Evolutionary conservation across 2,329 filamentous ascomycete species (phyloP), one percentile per base, ranked within the genome.

Genomic region (Drechslerella dactyloides): DNA sequence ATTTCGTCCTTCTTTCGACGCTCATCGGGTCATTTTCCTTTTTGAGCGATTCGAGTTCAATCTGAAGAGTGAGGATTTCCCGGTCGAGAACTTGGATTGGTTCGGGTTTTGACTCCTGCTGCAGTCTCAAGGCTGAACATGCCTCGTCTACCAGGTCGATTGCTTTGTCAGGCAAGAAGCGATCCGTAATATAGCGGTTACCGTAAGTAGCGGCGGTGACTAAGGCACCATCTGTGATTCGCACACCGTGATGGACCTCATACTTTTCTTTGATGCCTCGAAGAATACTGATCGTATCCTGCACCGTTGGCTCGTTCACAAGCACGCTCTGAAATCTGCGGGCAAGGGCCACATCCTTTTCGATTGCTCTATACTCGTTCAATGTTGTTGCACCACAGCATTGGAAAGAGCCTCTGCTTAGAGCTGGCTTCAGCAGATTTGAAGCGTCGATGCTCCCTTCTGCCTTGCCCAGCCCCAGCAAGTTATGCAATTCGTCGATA

Each of bases 131-230:
- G 21, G 92, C 91, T 70, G 90, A 96, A 0, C 93, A 93, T 8
- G 94, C 94, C 81, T 97, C 94, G 75, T 97, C 94, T 79, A 99
- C 94, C 15, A 97, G 81, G 79, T 97, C 94, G 74, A 99, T 97
- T 1, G 94, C 94, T 79, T 97, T 97, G 80, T 99, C 94, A 0
- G 94, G 94, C 0, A 97, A 83, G 80, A 96, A 97, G 1, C 94
- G 89, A 78, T 97, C 93, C 13, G 93, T 97, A 75, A 99, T 94
- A 79, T 97, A 99, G 57, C 94, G 89, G 77, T 97, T 97, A 74
- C 90, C 94, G 78, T 96, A 90, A 0, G 91, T 90, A 1, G 93
- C 93, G 1, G 94, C 93, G 1, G 94, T 92, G 13, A 99, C 93
- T 10, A 97, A 82, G 5, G 94, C 92, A 1, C 90, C 89, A 77